phyloP scores from a whole-genome alignment of 202 grass and related monocot species.

The Zoysia matrella region DNA sequence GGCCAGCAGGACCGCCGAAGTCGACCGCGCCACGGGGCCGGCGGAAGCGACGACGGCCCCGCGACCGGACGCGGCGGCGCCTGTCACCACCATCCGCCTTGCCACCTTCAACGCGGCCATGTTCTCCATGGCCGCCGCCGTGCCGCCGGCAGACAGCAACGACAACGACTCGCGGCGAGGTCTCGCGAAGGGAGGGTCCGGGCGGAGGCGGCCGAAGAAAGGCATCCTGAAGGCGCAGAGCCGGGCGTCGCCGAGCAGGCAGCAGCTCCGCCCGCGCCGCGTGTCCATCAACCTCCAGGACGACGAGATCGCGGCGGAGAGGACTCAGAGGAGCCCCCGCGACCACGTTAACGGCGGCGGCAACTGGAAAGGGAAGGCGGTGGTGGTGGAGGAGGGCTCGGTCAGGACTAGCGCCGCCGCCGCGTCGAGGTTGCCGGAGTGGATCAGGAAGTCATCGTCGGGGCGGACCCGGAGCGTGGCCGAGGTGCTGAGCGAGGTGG shows the following conservation, averaged over 20 bases:
- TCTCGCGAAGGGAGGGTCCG: background rate
- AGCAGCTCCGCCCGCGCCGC: conserved; percentile 46
- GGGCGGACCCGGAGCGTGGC: conserved; percentile 60
- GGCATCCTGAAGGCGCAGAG: conserved; percentile 58
- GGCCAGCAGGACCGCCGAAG: background rate
- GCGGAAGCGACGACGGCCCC: background rate
- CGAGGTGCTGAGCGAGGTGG: conserved; percentile 84
- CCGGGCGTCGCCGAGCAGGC: conserved; percentile 27
- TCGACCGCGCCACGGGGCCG: background rate
- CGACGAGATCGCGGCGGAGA: conserved; percentile 54
- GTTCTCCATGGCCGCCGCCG: conserved; percentile 69
- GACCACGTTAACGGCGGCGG: background rate
- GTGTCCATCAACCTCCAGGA: conserved; percentile 76
- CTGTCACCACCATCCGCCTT: conserved; percentile 37
- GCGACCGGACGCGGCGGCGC: background rate
- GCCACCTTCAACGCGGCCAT: conserved; percentile 79
- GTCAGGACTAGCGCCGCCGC: too few relatives aligned
- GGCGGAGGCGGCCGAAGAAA: conserved; percentile 22
- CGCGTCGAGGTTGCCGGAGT: background rate
- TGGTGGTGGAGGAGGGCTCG: conserved; percentile 46
- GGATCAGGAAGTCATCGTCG: background rate
- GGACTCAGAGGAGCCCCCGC: background rate
- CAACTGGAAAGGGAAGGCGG: conserved; percentile 35
- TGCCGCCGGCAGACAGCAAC: background rate
- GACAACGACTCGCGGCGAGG: background rate